These are phyloP conservation scores for Candida boidinii DNA, from an alignment of 805 yeast species.

Conservation along the genomic window DNA sequence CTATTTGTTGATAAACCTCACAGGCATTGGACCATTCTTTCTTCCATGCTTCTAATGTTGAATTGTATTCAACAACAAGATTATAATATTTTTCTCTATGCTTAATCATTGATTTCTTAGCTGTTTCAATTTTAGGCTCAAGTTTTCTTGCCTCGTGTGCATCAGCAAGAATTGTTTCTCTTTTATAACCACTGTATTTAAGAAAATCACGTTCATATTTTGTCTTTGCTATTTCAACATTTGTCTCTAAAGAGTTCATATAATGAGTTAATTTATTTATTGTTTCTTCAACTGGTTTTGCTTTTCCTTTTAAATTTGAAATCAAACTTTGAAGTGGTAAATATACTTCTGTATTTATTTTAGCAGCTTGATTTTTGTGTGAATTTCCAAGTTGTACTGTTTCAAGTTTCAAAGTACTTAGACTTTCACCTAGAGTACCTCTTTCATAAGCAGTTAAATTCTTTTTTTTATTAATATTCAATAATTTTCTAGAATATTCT, in stretches of 20 bases:
- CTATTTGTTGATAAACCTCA: conserved; percentile 56
- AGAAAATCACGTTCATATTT: conserved; percentile 52
- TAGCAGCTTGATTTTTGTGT: conserved; percentile 43
- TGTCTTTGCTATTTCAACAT: conserved; percentile 30
- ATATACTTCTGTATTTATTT: conserved; percentile 40
- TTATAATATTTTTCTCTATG: conserved; percentile 50
- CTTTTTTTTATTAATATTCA: conserved; percentile 38
- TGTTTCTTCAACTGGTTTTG: conserved; percentile 48
- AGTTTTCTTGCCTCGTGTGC: conserved; percentile 64
- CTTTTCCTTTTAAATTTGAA: conserved; percentile 40
- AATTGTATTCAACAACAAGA: conserved; percentile 42
- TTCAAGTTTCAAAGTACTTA: conserved; percentile 51
- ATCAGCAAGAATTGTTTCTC: conserved; percentile 59
- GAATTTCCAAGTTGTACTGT: conserved; percentile 50
- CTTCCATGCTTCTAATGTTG: conserved; percentile 54
- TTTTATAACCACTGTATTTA: conserved; percentile 47
- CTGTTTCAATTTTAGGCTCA: conserved; percentile 44
- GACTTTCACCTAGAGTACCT: conserved; percentile 49
- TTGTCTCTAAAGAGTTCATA: conserved; percentile 28
- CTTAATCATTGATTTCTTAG: conserved; percentile 31
- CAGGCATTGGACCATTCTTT: conserved; percentile 65
- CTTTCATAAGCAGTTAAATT: conserved; percentile 19
- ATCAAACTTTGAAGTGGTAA: conserved; percentile 47
- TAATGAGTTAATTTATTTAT: conserved; percentile 46
- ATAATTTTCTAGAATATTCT: conserved; percentile 55